These are phyloP conservation scores for Calycina marina DNA, from an alignment of 2,329 filamentous ascomycete genomes.

Conservation along the genomic window DNA sequence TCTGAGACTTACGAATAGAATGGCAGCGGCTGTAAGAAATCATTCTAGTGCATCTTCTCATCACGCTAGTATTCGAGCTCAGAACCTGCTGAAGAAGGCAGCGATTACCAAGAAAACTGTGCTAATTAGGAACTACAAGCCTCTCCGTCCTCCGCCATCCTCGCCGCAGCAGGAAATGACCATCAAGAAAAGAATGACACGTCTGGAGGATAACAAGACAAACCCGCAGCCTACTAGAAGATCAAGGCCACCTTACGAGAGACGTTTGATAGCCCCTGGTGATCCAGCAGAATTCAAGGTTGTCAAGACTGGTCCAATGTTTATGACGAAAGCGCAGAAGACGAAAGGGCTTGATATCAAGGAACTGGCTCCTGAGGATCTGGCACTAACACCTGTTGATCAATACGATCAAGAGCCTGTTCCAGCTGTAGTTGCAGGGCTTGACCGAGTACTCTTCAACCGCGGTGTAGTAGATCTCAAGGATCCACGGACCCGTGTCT, in stretches of 20 bases:
- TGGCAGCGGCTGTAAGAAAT: too few relatives aligned
- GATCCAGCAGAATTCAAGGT: too few relatives aligned
- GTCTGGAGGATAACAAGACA: too few relatives aligned
- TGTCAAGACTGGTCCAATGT: background rate
- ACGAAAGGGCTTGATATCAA: conserved; percentile 13
- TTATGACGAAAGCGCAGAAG: background rate
- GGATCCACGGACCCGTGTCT: conserved; percentile 75
- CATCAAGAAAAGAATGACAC: too few relatives aligned
- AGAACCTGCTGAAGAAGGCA: background rate
- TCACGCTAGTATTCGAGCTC: too few relatives aligned
- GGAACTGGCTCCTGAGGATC: conserved; percentile 14
- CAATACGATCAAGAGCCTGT: conserved; percentile 17
- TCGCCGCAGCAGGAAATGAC: too few relatives aligned
- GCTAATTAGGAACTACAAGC: background rate
- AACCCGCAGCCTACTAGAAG: background rate
- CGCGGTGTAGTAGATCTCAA: conserved; percentile 84
- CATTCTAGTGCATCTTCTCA: too few relatives aligned
- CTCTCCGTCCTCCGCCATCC: too few relatives aligned
- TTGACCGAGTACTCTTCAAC: conserved; percentile 68
- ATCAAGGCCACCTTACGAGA: too few relatives aligned
- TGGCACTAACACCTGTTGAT: conserved; percentile 18
- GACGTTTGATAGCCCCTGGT: too few relatives aligned
- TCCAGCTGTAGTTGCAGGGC: conserved; percentile 20
- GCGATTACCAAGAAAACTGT: background rate
- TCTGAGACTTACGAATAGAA: background rate